A percentile compares a stretch with the other conserved stretches of the same genome.
Conservation (phyloP, 1,139 yeast genomes). For the Spathaspora jeffriesii region DNA sequence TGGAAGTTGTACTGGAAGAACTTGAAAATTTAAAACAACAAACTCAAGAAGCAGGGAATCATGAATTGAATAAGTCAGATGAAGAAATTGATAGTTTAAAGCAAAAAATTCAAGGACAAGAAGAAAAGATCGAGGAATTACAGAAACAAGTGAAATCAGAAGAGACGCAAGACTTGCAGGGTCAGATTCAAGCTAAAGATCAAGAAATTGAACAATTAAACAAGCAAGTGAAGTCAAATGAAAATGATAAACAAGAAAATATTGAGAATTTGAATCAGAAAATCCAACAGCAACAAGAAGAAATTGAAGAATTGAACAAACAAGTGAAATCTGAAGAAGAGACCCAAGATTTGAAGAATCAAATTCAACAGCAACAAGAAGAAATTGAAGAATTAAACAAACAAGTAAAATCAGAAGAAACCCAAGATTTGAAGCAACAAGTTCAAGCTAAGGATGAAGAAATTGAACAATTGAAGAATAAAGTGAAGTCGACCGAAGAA, state of each 20-base stretch:
- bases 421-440: not conserved
- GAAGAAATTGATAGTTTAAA: not conserved
- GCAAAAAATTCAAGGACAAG: slow-evolving; percentile 2
- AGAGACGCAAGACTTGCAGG: not conserved
- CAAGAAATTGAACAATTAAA: not conserved
- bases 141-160: not conserved
- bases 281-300: not conserved
- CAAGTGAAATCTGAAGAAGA: not conserved
- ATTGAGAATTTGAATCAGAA: slow-evolving; percentile 4
- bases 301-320: not conserved
- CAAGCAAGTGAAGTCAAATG: not conserved
- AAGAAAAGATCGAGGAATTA: not conserved
- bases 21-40: slow-evolving; percentile 3
- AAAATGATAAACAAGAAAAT: slow-evolving; percentile 1
- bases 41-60: not conserved
- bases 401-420: not conserved
- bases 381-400: not conserved
- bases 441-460: not conserved
- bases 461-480: not conserved
- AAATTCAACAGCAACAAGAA: not conserved
- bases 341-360: not conserved
- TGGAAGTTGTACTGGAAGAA: slow-evolving; percentile 6
- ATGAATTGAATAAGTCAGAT: not conserved
- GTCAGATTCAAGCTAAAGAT: not conserved
- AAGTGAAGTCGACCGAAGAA: too few relatives aligned